These are phyloP conservation scores for Ceraceosorus bombacis DNA, from an alignment of 1,284 basidiomycete genomes.

Conservation along the genomic window DNA sequence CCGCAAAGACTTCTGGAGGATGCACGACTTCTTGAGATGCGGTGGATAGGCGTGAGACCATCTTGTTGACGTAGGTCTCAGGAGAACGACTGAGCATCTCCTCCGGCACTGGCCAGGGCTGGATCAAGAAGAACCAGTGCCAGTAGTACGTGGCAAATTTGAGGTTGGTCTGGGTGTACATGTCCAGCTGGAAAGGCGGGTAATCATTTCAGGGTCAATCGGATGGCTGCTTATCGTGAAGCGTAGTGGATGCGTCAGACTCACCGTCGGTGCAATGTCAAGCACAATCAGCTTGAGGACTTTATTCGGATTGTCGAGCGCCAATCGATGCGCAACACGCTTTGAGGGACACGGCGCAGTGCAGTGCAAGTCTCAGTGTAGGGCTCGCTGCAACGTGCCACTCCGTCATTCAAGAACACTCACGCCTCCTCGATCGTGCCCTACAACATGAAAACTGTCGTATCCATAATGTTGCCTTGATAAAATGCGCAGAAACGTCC, in stretches of 20 bases:
- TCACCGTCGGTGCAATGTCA: constrained; percentile 35
- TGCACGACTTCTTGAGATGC: constrained; percentile 6
- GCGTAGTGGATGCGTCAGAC: background rate
- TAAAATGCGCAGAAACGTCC: constrained; percentile 49
- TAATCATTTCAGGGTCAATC: background rate
- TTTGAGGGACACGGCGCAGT: background rate
- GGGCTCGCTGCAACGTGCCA: too few species aligned
- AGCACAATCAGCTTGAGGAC: constrained; percentile 47
- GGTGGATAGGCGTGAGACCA: background rate
- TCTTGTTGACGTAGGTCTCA: constrained; percentile 2
- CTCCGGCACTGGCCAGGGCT: constrained; percentile 45
- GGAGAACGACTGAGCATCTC: constrained; percentile 8
- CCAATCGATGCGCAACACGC: constrained; percentile 49
- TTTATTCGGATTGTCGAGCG: constrained; percentile 44
- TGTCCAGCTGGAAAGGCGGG: constrained; percentile 26
- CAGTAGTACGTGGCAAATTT: constrained; percentile 40
- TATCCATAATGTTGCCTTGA: constrained; percentile 41
- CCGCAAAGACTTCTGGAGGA: constrained; percentile 27
- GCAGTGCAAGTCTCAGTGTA: too few species aligned
- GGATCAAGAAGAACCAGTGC: constrained; percentile 51
- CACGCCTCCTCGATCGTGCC: constrained; percentile 50
- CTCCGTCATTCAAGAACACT: background rate
- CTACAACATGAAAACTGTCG: constrained; percentile 41
- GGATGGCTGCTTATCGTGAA: background rate
- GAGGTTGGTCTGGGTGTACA: constrained; percentile 47